A percentile compares a stretch with the other conserved stretches of the same genome.
phyloP scores from a whole-genome alignment of 2,329 filamentous ascomycete genomes.

The Diplodia scrobiculata region DNA sequence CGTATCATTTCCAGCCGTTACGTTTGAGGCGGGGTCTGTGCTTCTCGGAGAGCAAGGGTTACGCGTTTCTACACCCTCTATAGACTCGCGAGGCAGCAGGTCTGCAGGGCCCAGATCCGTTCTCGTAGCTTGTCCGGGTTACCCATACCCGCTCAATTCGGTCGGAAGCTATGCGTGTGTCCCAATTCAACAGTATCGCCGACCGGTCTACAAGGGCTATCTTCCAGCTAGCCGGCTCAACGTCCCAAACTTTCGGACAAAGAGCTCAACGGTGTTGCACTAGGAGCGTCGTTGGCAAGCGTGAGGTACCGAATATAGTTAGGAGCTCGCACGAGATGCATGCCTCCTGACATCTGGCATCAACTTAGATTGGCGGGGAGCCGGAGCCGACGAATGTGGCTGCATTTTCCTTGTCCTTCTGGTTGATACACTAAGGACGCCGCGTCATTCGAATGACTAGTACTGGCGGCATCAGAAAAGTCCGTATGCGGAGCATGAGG shows the following conservation, averaged over 20 bases:
- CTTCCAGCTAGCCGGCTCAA: constrained; percentile 3
- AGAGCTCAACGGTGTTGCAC: not conserved
- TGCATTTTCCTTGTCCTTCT: not conserved
- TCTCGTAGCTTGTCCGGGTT: not conserved
- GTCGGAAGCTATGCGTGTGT: not conserved
- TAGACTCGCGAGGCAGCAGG: not conserved
- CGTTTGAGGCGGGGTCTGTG: not conserved
- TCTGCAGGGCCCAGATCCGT: not conserved
- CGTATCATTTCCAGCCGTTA: not conserved
- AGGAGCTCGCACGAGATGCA: not conserved
- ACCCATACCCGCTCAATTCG: not conserved
- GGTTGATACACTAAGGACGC: not conserved
- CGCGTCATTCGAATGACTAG: not conserved
- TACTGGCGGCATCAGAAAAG: not conserved
- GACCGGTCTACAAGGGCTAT: not conserved
- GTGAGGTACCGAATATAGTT: not conserved
- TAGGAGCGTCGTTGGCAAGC: not conserved
- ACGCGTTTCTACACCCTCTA: not conserved
- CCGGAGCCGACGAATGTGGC: not conserved
- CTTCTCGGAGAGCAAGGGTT: not conserved
- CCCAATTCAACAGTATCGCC: not conserved
- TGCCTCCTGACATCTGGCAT: not conserved
- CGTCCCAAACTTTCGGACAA: not conserved
- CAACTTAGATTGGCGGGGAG: not conserved
- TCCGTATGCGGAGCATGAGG: not conserved